Conservation (phyloP, 176 grass and related monocot species). For the Triticum aestivum region IWGSC_CS_RefSeq_v2.1 NC_057811.1:35319655-35320154, state of each 20-base stretch:
- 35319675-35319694: neutral
- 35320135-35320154: neutral
- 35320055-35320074: too few species aligned
- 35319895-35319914: conserved; percentile 29
- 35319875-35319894: neutral
- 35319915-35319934: neutral
- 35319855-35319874: neutral
- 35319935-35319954: neutral
- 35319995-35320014: too few species aligned
- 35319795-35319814: conserved; percentile 34
- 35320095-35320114: too few species aligned
- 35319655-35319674: neutral
- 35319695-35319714: conserved; percentile 27
- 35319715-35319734: conserved; percentile 3
- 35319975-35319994: neutral
- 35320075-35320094: too few species aligned
- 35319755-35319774: neutral
- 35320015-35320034: too few species aligned
- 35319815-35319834: conserved; percentile 25
- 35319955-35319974: neutral
- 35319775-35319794: conserved; percentile 18
- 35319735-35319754: conserved; percentile 12
- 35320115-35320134: too few species aligned
- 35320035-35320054: too few species aligned
- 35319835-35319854: neutral